These are phyloP conservation scores for Setomelanomma holmii DNA, from an alignment of 2,329 filamentous ascomycete species.

Conservation along the genomic window DNA sequence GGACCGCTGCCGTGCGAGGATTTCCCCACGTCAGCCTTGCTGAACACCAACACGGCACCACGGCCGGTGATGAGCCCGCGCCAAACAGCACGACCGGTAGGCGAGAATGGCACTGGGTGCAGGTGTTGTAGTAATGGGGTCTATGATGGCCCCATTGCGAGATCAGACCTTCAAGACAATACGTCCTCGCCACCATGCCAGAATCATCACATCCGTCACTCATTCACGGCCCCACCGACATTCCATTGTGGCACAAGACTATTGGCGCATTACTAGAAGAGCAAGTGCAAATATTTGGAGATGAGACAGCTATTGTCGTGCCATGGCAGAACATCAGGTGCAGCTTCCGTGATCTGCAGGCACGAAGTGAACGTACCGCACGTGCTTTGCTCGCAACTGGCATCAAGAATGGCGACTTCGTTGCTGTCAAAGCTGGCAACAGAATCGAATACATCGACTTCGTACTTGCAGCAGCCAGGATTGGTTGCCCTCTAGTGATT, in stretches of 20 bases:
- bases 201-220: not conserved
- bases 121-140: not conserved
- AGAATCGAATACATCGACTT: slow-evolving; percentile 65
- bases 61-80: not conserved
- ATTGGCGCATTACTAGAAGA: slow-evolving; percentile 1
- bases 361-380: slow-evolving; percentile 17
- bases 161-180: not conserved
- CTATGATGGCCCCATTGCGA: not conserved
- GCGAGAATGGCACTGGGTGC: not conserved
- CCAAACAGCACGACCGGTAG: not conserved
- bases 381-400: slow-evolving; percentile 65
- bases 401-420: slow-evolving; percentile 69
- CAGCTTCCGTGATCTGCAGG: slow-evolving; percentile 1
- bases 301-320: slow-evolving; percentile 4
- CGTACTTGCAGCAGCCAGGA: slow-evolving; percentile 70
- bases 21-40: not conserved
- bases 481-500: slow-evolving; percentile 66
- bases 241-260: slow-evolving; percentile 2
- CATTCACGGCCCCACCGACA: slow-evolving; percentile 2
- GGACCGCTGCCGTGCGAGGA: slow-evolving; percentile 3
- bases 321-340: slow-evolving; percentile 4
- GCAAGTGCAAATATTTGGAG: slow-evolving; percentile 1
- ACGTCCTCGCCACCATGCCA: not conserved
- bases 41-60: not conserved
- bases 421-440: slow-evolving; percentile 75